Conservation (phyloP, 2,329 filamentous ascomycete genomes). For the Simplicillium aogashimaense region DNA sequence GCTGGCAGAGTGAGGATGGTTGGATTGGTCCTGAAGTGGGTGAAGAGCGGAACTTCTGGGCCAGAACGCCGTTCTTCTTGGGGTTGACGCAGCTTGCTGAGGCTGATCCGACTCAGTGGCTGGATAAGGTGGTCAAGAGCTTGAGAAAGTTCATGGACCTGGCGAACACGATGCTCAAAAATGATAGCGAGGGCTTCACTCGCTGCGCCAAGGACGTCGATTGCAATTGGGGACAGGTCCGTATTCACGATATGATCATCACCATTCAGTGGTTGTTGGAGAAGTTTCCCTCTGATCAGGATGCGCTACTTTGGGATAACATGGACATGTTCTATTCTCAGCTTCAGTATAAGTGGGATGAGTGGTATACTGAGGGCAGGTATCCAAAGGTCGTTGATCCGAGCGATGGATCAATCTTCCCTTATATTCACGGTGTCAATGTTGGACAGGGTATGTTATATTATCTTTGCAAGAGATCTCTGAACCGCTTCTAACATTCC, state of each 20-base stretch:
- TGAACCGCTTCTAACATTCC: background rate
- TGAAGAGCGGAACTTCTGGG: constrained; percentile 19
- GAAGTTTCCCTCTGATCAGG: constrained; percentile 16
- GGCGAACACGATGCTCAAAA: constrained; percentile 42
- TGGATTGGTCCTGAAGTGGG: constrained; percentile 36
- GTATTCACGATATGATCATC: constrained; percentile 28
- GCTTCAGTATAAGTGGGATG: constrained; percentile 17
- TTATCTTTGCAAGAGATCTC: background rate
- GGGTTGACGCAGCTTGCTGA: constrained; percentile 22
- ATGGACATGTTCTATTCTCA: constrained; percentile 27
- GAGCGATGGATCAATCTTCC: constrained; percentile 9
- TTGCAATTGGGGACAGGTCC: constrained; percentile 20
- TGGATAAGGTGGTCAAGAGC: constrained; percentile 9
- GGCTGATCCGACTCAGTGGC: constrained; percentile 14
- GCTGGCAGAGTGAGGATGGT: constrained; percentile 32
- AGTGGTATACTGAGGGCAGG: constrained; percentile 14
- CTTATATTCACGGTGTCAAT: constrained; percentile 32
- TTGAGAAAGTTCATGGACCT: constrained; percentile 23
- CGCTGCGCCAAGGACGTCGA: constrained; percentile 27
- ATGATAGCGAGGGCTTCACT: constrained; percentile 41
- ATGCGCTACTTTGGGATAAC: constrained; percentile 24
- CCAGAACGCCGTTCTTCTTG: constrained; percentile 19
- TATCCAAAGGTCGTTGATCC: constrained; percentile 12
- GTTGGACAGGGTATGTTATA: constrained; percentile 26
- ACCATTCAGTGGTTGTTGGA: constrained; percentile 29